Percentiles rank a stretch among this genome's conserved stretches.
phyloP scores from a whole-genome alignment of 2,329 filamentous ascomycete species.

The Cercospora sp. region DNA sequence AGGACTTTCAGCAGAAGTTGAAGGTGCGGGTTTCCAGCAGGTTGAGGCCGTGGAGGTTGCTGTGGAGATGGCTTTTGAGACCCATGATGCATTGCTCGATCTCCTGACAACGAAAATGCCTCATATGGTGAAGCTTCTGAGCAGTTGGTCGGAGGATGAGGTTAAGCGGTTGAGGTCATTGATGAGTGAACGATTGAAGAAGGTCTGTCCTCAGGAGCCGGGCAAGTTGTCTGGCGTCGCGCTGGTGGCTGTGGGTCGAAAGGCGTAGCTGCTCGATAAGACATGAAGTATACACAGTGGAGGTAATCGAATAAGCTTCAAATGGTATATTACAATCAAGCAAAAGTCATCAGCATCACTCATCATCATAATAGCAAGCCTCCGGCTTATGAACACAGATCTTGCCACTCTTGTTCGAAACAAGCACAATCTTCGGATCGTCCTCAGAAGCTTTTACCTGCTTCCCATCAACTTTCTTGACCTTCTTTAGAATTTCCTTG shows the following conservation, averaged over 20 bases:
- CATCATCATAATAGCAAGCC: conserved; percentile 44
- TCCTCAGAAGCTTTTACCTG: conserved; percentile 45
- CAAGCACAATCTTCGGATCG: conserved; percentile 47
- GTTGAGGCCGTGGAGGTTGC: conserved; percentile 27
- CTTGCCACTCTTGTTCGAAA: conserved; percentile 43
- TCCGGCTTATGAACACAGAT: conserved; percentile 48
- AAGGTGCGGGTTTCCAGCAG: conserved; percentile 35
- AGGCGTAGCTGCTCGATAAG: conserved; percentile 4
- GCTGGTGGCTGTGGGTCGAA: conserved; percentile 33
- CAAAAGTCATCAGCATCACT: neutral
- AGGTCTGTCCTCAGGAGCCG: conserved; percentile 29
- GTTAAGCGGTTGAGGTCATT: conserved; percentile 19
- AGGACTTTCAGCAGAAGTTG: conserved; percentile 29
- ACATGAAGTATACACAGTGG: neutral
- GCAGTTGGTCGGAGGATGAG: conserved; percentile 31
- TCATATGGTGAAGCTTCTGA: conserved; percentile 28
- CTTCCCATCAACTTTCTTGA: conserved; percentile 46
- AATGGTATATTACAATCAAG: neutral
- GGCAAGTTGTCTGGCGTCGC: conserved; percentile 31
- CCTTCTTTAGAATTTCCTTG: conserved; percentile 44
- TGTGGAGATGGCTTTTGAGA: conserved; percentile 30
- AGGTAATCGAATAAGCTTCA: neutral
- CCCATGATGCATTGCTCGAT: conserved; percentile 19
- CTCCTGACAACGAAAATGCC: conserved; percentile 30
- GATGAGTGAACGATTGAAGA: conserved; percentile 27